Evolutionary conservation across 2,329 filamentous ascomycete species (phyloP).

Genomic region (Rutstroemia sp.): DNA sequence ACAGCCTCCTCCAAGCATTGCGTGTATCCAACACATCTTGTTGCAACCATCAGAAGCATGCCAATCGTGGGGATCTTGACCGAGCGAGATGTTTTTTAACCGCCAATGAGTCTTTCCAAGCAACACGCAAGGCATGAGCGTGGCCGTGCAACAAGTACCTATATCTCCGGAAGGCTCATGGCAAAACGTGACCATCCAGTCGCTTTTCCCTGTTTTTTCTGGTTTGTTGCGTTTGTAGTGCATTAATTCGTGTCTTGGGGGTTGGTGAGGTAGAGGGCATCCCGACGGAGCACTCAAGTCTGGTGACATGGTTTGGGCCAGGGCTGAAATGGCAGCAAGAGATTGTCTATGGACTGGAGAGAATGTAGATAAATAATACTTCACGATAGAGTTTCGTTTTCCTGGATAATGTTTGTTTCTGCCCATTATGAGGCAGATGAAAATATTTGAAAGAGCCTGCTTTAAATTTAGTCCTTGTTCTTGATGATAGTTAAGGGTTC

Average conservation of each 20-base stretch:
- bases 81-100: slow-evolving; percentile 30
- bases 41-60: slow-evolving; percentile 32
- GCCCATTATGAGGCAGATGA: not conserved
- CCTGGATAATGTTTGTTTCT: not conserved
- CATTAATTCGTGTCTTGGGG: not conserved
- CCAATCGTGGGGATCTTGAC: slow-evolving; percentile 34
- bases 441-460: slow-evolving; percentile 4
- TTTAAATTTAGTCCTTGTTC: not conserved
- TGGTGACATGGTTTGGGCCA: not conserved
- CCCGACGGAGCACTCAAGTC: not conserved
- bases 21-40: slow-evolving; percentile 31
- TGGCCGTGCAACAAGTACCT: slow-evolving; percentile 24
- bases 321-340: not conserved
- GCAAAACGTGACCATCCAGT: slow-evolving; percentile 35
- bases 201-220: slow-evolving; percentile 1
- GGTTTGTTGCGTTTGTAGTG: slow-evolving; percentile 1
- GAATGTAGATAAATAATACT: slow-evolving; percentile 2
- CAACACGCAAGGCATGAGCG: slow-evolving; percentile 34
- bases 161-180: slow-evolving; percentile 25
- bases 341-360: slow-evolving; percentile 5
- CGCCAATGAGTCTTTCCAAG: slow-evolving; percentile 38
- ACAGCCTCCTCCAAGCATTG: slow-evolving; percentile 10
- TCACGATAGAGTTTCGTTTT: slow-evolving; percentile 1
- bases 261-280: slow-evolving; percentile 1
- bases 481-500: not conserved